Evolutionary conservation across 768 basidiomycete species (phyloP).

Genomic region (Pisolithus marmoratus): DNA sequence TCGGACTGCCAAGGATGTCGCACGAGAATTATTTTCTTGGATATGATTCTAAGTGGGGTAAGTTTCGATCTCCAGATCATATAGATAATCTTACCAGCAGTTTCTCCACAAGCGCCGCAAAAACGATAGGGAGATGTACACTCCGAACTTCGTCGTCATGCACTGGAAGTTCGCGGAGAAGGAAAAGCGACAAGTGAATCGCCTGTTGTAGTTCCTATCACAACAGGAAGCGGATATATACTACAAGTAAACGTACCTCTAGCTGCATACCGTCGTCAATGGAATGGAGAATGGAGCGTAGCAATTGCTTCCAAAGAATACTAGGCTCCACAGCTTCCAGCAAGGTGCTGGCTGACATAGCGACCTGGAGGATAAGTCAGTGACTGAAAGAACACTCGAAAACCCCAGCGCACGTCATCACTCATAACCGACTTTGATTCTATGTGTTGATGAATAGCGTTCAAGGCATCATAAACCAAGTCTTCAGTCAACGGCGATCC

Average conservation of each 20-base stretch:
- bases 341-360: slow-evolving; percentile 79
- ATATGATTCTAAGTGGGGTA: slow-evolving; percentile 30
- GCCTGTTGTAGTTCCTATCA: slow-evolving; percentile 37
- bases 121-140: slow-evolving; percentile 76
- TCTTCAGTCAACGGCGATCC: slow-evolving; percentile 74
- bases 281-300: slow-evolving; percentile 51
- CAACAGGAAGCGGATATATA: not conserved
- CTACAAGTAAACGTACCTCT: slow-evolving; percentile 40
- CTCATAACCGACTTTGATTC: slow-evolving; percentile 45
- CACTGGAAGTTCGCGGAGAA: slow-evolving; percentile 63
- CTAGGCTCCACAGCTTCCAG: slow-evolving; percentile 92
- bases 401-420: slow-evolving; percentile 50
- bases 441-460: slow-evolving; percentile 55
- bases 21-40: slow-evolving; percentile 29
- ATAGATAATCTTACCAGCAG: slow-evolving; percentile 46
- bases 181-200: slow-evolving; percentile 62
- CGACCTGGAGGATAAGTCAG: slow-evolving; percentile 39
- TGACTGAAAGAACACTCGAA: not conserved
- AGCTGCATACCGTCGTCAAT: slow-evolving; percentile 36
- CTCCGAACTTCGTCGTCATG: slow-evolving; percentile 86
- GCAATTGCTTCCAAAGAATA: slow-evolving; percentile 77
- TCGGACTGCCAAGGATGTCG: slow-evolving; percentile 31
- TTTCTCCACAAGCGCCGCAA: slow-evolving; percentile 60
- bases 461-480: slow-evolving; percentile 76
- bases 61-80: not conserved